Conservation (phyloP, 1,139 yeast species). For the Zygotorulaspora mrakii region DNA sequence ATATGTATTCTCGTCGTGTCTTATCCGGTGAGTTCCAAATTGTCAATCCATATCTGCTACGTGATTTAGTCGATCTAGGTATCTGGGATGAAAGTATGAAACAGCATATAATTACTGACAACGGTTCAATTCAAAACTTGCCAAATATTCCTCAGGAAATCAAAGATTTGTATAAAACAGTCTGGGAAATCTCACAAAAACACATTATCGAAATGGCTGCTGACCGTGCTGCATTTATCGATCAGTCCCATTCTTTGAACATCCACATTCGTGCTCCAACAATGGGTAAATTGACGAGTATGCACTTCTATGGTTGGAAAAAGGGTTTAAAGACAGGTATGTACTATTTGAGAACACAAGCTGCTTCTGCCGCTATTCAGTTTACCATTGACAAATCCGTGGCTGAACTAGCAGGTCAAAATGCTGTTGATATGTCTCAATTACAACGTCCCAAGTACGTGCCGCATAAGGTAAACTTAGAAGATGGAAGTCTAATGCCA, state of each 20-base stretch:
- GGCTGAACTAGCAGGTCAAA: constrained; percentile 49
- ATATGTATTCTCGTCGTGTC: constrained; percentile 82
- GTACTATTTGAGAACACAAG: constrained; percentile 94
- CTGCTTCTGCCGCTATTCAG: constrained; percentile 91
- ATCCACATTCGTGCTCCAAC: constrained; percentile 83
- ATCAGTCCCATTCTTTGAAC: constrained; percentile 91
- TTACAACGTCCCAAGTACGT: constrained; percentile 53
- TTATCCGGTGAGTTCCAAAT: constrained; percentile 86
- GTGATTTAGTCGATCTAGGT: constrained; percentile 78
- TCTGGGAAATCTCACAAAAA: constrained; percentile 94
- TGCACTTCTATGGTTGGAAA: constrained; percentile 98
- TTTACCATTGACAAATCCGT: constrained; percentile 73
- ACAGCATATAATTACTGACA: constrained; percentile 69
- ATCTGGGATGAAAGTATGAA: constrained; percentile 81
- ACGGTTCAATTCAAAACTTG: constrained; percentile 83
- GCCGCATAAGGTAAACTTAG: constrained; percentile 37
- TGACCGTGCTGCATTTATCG: constrained; percentile 88
- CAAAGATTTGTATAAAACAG: constrained; percentile 82
- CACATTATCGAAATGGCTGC: constrained; percentile 92
- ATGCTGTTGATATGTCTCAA: constrained; percentile 52
- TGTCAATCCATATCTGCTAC: constrained; percentile 76
- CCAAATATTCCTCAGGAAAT: constrained; percentile 72
- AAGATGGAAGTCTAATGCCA: constrained; percentile 36
- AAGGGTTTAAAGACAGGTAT: constrained; percentile 96
- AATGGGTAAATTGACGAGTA: constrained; percentile 89